A percentile compares a stretch with the other conserved stretches of the same genome.
phyloP scores from a whole-genome alignment of 176 grass and related monocot genomes.

The Cocos nucifera region DNA sequence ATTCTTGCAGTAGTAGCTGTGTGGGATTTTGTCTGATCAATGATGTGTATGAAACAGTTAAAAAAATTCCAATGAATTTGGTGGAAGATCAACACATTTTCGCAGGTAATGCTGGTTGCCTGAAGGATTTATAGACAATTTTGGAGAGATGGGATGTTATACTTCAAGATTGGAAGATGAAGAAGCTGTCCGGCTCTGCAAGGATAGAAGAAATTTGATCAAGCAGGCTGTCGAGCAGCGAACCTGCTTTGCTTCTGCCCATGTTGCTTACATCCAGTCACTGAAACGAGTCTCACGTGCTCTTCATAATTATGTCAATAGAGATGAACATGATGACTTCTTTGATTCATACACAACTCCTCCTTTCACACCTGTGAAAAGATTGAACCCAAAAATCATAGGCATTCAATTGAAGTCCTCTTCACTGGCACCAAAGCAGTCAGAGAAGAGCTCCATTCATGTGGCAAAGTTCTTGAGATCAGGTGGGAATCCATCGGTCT shows the following conservation, averaged over 20 bases:
- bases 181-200: slow-evolving; percentile 88
- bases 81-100: too few relatives aligned
- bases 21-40: too few relatives aligned
- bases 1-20: too few relatives aligned
- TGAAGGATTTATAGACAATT: slow-evolving; percentile 41
- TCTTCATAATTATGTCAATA: slow-evolving; percentile 56
- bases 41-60: too few relatives aligned
- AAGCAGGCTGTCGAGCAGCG: slow-evolving; percentile 81
- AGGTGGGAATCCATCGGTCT: slow-evolving; percentile 56
- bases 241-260: slow-evolving; percentile 56
- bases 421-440: neutral
- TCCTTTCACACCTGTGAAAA: slow-evolving; percentile 54
- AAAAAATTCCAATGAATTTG: too few relatives aligned
- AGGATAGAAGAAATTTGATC: slow-evolving; percentile 85
- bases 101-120: slow-evolving; percentile 5
- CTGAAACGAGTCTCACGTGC: slow-evolving; percentile 70
- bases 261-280: slow-evolving; percentile 82
- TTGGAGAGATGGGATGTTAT: slow-evolving; percentile 95
- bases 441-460: slow-evolving; percentile 41
- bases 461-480: slow-evolving; percentile 66
- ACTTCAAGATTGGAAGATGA: slow-evolving; percentile 93
- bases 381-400: slow-evolving; percentile 45
- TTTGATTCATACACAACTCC: slow-evolving; percentile 61
- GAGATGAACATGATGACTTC: slow-evolving; percentile 41
- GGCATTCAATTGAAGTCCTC: slow-evolving; percentile 17